These are phyloP conservation scores for Coprinopsis strossmayeri DNA, from an alignment of 768 basidiomycete species.

Conservation along the genomic window DNA sequence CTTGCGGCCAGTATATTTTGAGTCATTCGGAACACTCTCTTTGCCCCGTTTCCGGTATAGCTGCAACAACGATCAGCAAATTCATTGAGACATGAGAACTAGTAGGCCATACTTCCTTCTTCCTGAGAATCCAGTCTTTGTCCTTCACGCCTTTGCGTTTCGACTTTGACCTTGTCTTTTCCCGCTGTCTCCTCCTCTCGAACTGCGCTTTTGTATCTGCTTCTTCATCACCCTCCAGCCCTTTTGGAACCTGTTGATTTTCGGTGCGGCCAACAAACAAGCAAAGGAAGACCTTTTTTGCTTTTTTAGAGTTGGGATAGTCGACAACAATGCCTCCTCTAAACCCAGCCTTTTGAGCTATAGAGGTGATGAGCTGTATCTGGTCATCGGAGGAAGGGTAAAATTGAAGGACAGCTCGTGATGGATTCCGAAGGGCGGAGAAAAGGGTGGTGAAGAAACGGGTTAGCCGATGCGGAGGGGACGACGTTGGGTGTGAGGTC, in stretches of 20 bases:
- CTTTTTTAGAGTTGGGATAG: slow-evolving; percentile 96
- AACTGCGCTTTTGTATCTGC: slow-evolving; percentile 57
- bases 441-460: slow-evolving; percentile 93
- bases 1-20: slow-evolving; percentile 90
- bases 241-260: slow-evolving; percentile 59
- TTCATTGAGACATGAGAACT: background rate
- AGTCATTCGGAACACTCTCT: slow-evolving; percentile 76
- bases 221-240: slow-evolving; percentile 63
- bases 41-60: slow-evolving; percentile 83
- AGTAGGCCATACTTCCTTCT: slow-evolving; percentile 73
- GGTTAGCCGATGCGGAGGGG: slow-evolving; percentile 76
- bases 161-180: slow-evolving; percentile 45
- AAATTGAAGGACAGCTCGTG: slow-evolving; percentile 86
- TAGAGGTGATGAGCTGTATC: slow-evolving; percentile 88
- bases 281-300: slow-evolving; percentile 90
- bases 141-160: slow-evolving; percentile 72
- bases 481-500: slow-evolving; percentile 82
- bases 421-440: slow-evolving; percentile 78
- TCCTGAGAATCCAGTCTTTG: slow-evolving; percentile 91
- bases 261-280: slow-evolving; percentile 83
- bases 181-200: slow-evolving; percentile 72
- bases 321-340: slow-evolving; percentile 96
- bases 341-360: slow-evolving; percentile 92
- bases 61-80: slow-evolving; percentile 28
- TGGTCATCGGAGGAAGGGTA: slow-evolving; percentile 98